Conservation (phyloP, 331 rosid species). For the Pyracantha coccinea region DNA sequence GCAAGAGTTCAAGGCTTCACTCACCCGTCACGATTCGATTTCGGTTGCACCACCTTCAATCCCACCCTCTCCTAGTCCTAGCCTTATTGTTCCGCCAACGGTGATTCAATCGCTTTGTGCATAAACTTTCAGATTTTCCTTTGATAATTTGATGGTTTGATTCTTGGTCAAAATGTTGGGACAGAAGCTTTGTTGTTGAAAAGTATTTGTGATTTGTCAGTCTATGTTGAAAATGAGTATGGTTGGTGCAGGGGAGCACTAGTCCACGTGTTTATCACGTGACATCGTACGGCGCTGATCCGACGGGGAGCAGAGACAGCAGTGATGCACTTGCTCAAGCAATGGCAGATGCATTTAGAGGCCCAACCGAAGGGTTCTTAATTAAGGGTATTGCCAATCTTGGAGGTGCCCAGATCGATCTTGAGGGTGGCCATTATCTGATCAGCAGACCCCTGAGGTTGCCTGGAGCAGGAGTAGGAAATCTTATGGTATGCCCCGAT, state of each 20-base stretch:
- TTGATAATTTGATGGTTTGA: background rate
- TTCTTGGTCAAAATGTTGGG: background rate
- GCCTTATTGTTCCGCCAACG: background rate
- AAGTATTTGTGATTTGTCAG: background rate
- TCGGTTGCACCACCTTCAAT: constrained; percentile 21
- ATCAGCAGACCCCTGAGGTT: constrained; percentile 48
- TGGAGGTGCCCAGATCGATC: constrained; percentile 66
- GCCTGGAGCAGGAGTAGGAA: constrained; percentile 62
- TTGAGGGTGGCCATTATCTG: constrained; percentile 69
- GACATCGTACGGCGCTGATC: constrained; percentile 82
- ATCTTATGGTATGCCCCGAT: constrained; percentile 50
- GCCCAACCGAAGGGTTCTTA: constrained; percentile 34
- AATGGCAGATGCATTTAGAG: constrained; percentile 48
- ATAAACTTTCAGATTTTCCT: too few species aligned
- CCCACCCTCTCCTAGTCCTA: constrained; percentile 28
- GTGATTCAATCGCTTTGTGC: constrained; percentile 11
- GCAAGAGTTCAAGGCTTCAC: constrained; percentile 36
- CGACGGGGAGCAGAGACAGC: constrained; percentile 69
- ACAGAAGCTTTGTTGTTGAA: background rate
- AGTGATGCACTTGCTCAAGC: constrained; percentile 60
- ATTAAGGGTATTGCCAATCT: constrained; percentile 55
- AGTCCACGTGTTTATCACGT: constrained; percentile 42
- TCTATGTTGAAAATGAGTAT: background rate
- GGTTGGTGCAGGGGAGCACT: constrained; percentile 31
- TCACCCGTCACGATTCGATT: constrained; percentile 22